A percentile compares a stretch with the other conserved stretches of the same genome.
Conservation (phyloP, 805 yeast species). For the Yarrowia sp. region DNA sequence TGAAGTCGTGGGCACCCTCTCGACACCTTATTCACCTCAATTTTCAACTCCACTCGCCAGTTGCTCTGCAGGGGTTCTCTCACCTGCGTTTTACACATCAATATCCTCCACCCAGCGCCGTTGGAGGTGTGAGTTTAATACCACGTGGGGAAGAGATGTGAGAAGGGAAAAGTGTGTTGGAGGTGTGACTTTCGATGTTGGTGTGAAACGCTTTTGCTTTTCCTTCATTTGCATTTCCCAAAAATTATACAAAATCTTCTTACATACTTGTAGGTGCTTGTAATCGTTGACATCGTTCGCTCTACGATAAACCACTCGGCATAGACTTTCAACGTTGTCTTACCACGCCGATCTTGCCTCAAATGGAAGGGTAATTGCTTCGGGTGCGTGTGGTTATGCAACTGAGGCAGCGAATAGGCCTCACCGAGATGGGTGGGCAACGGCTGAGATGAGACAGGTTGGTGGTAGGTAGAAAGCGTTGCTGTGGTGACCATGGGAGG, state of each 20-base stretch:
- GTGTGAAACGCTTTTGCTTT: background rate
- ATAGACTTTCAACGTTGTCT: constrained; percentile 21
- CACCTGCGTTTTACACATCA: background rate
- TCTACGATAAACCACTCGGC: too few species aligned
- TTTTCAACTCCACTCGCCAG: too few species aligned
- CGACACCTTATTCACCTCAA: background rate
- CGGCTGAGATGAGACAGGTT: background rate
- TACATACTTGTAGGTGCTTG: too few species aligned
- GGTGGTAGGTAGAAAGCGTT: too few species aligned
- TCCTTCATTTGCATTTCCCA: too few species aligned
- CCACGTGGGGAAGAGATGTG: constrained; percentile 3
- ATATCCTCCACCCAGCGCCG: constrained; percentile 9
- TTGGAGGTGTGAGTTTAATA: background rate
- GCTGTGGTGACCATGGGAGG: too few species aligned
- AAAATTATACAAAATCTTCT: too few species aligned
- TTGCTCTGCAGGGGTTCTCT: background rate
- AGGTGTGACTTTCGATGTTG: too few species aligned
- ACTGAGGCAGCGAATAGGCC: constrained; percentile 1
- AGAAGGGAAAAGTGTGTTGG: background rate
- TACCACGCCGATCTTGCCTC: background rate
- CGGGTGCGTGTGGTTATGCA: constrained; percentile 25
- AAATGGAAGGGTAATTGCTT: background rate
- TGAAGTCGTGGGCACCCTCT: background rate
- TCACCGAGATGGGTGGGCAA: background rate
- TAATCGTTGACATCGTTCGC: too few species aligned